Percentiles rank a stretch among this genome's conserved stretches.
Conservation (phyloP, 371 early-diverging fungal species). For the Coemansia sp. region DNA sequence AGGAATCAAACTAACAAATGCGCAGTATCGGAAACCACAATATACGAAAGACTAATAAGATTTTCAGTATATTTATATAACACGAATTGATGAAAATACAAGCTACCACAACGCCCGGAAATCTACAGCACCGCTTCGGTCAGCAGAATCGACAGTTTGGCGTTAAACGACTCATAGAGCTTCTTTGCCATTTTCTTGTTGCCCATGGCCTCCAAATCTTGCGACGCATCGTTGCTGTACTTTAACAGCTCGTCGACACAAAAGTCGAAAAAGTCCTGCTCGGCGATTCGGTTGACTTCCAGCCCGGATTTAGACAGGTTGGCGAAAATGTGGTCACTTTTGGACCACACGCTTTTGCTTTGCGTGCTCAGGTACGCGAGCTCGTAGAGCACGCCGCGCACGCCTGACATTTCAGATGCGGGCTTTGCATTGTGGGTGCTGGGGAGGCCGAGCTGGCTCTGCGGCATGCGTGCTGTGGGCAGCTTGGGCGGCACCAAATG, state of each 20-base stretch:
- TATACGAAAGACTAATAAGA: neutral
- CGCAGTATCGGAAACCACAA: no score
- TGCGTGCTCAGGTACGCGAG: conserved; percentile 50
- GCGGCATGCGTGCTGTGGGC: conserved; percentile 26
- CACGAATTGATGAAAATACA: neutral
- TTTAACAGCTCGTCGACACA: conserved; percentile 52
- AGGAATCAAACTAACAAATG: no score
- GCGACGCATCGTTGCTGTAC: conserved; percentile 46
- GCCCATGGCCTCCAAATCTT: conserved; percentile 47
- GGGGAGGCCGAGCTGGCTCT: conserved; percentile 25
- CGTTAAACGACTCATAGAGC: conserved; percentile 48
- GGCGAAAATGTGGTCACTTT: conserved; percentile 37
- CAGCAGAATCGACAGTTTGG: conserved; percentile 40
- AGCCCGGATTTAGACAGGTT: conserved; percentile 42
- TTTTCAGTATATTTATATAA: neutral
- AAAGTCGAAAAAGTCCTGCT: conserved; percentile 52
- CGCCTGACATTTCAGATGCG: conserved; percentile 10
- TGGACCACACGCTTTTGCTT: conserved; percentile 43
- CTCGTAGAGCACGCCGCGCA: conserved; percentile 46
- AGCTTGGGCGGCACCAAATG: conserved; percentile 9
- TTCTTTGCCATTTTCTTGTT: conserved; percentile 41
- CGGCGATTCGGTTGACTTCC: conserved; percentile 49
- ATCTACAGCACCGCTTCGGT: conserved; percentile 12
- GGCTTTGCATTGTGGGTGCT: conserved; percentile 1
- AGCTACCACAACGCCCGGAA: neutral